Base-by-base conservation (phyloP, 2,329 filamentous ascomycete genomes). In the Pseudofabraea citricarpa region DNA sequence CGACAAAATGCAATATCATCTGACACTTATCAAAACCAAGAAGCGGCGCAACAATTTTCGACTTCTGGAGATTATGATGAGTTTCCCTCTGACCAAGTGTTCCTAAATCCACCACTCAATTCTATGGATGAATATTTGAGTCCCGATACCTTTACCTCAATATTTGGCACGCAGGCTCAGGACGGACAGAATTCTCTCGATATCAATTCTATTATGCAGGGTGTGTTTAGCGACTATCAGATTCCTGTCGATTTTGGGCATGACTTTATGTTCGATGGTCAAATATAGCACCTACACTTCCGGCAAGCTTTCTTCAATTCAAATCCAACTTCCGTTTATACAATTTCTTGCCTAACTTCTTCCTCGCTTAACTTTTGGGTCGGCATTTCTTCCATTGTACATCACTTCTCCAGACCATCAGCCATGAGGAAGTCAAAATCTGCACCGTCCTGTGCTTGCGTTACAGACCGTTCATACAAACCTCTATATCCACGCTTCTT, bases 351-450 rank as follows among this genome's bases (percentile, higher is more conserved):
- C n/a, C n/a, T n/a, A n/a, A n/a, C n/a, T n/a, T n/a, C n/a, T n/a
- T n/a, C n/a, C n/a, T n/a, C n/a, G n/a, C n/a, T n/a, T n/a, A n/a
- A n/a, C n/a, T n/a, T n/a, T n/a, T n/a, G n/a, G n/a, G n/a, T n/a
- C n/a, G n/a, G n/a, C n/a, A n/a, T n/a, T n/a, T n/a, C n/a, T n/a
- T n/a, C n/a, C n/a, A n/a, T n/a, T n/a, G n/a, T n/a, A n/a, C n/a
- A n/a, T n/a, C n/a, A n/a, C n/a, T n/a, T n/a, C n/a, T n/a, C n/a
- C 36, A 46, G 49, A 4, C 70, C 69, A 18, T 55, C 55, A 2
- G 74, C 73, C 1, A 69, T 79, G 42, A 83, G 58, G 45, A 83
- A 83, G 48, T 77, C 77, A 61, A 83, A 83, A 56, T 83, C 78
- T 0, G 70, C 75, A 0, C 79, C 79, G 2, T 69, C 53, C 48